Percentiles rank a stretch among this genome's conserved stretches.
phyloP scores from a whole-genome alignment of 495 filamentous ascomycete species.

The Trichocladium antarcticum region DNA sequence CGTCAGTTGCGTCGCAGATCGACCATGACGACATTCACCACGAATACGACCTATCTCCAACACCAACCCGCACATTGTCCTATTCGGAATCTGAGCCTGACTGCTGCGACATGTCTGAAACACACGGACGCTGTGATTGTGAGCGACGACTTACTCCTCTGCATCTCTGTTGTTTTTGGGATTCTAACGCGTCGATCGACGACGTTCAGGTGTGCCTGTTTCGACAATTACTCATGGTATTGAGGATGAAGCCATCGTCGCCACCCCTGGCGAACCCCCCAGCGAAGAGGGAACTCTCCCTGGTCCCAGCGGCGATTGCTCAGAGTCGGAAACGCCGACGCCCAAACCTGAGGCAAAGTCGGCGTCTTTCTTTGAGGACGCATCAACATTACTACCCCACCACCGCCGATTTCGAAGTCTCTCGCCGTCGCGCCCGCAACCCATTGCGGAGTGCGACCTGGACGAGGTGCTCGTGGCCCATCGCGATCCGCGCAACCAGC shows the following conservation, averaged over 20 bases:
- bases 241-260: slow-evolving; percentile 6
- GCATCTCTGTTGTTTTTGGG: slow-evolving; percentile 4
- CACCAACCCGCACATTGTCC: slow-evolving; percentile 33
- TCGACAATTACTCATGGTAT: slow-evolving; percentile 12
- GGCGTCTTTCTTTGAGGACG: slow-evolving; percentile 24
- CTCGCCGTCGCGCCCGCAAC: slow-evolving; percentile 23
- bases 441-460: slow-evolving; percentile 18
- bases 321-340: slow-evolving; percentile 32
- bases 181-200: slow-evolving; percentile 27
- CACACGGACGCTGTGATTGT: not conserved
- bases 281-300: not conserved
- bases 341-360: slow-evolving; percentile 26
- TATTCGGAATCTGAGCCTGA: slow-evolving; percentile 38
- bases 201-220: slow-evolving; percentile 19
- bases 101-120: slow-evolving; percentile 15
- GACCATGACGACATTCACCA: slow-evolving; percentile 16
- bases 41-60: slow-evolving; percentile 20
- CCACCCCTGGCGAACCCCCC: slow-evolving; percentile 5
- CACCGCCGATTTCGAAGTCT: slow-evolving; percentile 21
- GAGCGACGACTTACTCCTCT: not conserved
- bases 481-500: slow-evolving; percentile 15
- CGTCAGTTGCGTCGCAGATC: slow-evolving; percentile 26
- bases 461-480: slow-evolving; percentile 10
- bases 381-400: slow-evolving; percentile 18
- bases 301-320: slow-evolving; percentile 3